Evolutionary conservation across 1,284 basidiomycete species (phyloP), one percentile per base, ranked within the genome.

Genomic region (Ustilago trichophora): DNA sequence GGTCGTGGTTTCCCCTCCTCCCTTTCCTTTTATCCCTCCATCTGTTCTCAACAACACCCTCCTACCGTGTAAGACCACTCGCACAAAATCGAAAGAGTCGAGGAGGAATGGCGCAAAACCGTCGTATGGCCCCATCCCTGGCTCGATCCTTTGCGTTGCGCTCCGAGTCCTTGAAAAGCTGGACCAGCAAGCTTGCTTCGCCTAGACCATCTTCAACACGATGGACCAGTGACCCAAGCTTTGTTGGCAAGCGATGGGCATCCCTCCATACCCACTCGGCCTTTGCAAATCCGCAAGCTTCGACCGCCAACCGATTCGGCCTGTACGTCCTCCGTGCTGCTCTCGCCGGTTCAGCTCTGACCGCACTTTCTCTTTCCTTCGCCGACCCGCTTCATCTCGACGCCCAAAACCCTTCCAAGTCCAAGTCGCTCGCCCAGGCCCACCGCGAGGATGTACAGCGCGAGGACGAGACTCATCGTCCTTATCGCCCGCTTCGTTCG

Each of bases 381-480:
- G 22, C 46, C 16, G 53, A 62, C 26, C 64, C 64, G 22, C 45
- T 67, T 29, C 64, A 48, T 25, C 64, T 67, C 21, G 64, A 67
- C n/a, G 43, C 38, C 6, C 53, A 48, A n/a, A n/a, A 7, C 11
- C 15, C 52, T 9, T 16, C 44, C 11, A 36, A 44, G 9, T 18
- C 38, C 38, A 63, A 41, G 31, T 52, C 48, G 11, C 36, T 69
- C 10, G 59, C 66, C 8, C 32, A 50, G 2, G 54, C 66, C 10
- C 66, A 70, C 33, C 44, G 31, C 24, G 29, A 70, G 19, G 52
- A 64, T 27, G 40, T 65, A 3, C 32, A 60, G 44, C 48, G 46
- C 27, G 62, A 70, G 36, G 60, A 65, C 38, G 67, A 70, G 19
- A 27, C 56, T 4, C 42, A 60, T 31, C 44, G 49, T 1, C 67